These are phyloP conservation scores for Chlamydomonas incerta DNA, from an alignment of 139 green algal species.

Conservation along the genomic window DNA sequence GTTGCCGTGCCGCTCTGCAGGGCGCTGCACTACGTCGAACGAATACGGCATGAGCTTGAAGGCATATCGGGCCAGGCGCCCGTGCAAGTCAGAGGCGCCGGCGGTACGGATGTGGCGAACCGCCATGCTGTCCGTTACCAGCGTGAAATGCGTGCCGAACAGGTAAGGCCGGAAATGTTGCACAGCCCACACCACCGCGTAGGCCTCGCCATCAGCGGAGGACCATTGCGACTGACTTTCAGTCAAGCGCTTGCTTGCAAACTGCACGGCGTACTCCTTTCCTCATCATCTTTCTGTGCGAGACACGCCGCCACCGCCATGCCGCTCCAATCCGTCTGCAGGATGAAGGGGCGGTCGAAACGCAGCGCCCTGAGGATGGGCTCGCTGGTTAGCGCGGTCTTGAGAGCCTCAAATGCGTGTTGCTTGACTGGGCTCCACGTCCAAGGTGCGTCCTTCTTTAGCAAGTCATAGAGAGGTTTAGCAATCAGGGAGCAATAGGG, in stretches of 20 bases:
- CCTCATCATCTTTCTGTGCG: background rate
- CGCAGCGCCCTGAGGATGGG: background rate
- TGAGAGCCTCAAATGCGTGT: background rate
- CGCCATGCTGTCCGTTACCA: constrained; percentile 47
- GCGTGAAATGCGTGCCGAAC: constrained; percentile 31
- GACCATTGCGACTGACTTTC: constrained; percentile 1
- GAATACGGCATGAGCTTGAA: constrained; percentile 43
- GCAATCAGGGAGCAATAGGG: background rate
- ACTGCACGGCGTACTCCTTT: background rate
- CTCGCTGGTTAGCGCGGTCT: background rate
- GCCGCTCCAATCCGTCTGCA: background rate
- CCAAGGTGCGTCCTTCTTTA: background rate
- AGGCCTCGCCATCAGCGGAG: constrained; percentile 36
- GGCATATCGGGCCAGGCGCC: constrained; percentile 37
- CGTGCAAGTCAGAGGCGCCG: background rate
- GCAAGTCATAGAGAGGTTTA: background rate
- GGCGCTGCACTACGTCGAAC: constrained; percentile 23
- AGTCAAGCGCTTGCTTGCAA: background rate
- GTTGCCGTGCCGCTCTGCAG: constrained; percentile 1
- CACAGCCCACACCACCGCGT: constrained; percentile 25
- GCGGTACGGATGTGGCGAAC: constrained; percentile 26
- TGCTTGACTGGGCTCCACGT: background rate
- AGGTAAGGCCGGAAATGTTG: constrained; percentile 45
- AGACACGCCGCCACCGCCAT: background rate
- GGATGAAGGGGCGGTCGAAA: background rate